A percentile compares a stretch with the other conserved stretches of the same genome.
These are phyloP conservation scores for Verticillium zaregamsianum DNA, from an alignment of 2,329 filamentous ascomycete genomes.

Conservation along the genomic window DNA sequence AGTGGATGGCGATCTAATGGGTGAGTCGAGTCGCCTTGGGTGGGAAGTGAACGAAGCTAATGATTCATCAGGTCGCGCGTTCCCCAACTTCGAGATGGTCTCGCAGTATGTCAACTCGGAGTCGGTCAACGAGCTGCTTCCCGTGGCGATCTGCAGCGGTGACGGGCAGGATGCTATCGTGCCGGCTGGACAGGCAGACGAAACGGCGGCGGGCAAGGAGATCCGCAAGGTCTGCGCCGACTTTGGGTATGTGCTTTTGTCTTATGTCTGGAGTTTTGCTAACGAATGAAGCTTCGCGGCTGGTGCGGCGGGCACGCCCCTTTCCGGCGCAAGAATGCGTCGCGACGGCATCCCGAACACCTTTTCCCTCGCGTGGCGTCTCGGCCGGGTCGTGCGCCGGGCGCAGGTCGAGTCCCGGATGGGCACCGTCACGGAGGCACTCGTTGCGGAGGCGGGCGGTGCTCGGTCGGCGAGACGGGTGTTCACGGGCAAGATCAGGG, in stretches of 20 bases:
- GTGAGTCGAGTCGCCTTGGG: slow-evolving; percentile 7
- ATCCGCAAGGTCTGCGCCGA: slow-evolving; percentile 20
- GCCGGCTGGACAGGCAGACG: slow-evolving; percentile 14
- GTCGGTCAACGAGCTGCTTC: slow-evolving; percentile 19
- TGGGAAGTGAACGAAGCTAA: neutral
- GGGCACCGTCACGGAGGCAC: slow-evolving; percentile 30
- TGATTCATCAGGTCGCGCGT: slow-evolving; percentile 16
- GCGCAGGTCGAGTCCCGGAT: slow-evolving; percentile 37
- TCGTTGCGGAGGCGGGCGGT: slow-evolving; percentile 34
- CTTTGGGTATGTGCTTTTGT: slow-evolving; percentile 16
- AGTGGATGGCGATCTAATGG: slow-evolving; percentile 35
- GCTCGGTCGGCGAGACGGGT: slow-evolving; percentile 15
- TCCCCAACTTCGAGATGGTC: slow-evolving; percentile 21
- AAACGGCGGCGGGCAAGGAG: slow-evolving; percentile 15
- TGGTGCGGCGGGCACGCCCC: slow-evolving; percentile 26
- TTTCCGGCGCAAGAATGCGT: slow-evolving; percentile 25
- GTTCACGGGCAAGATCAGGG: slow-evolving; percentile 22
- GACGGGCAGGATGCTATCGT: slow-evolving; percentile 17
- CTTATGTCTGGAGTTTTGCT: too few relatives aligned
- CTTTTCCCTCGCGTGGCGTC: slow-evolving; percentile 33
- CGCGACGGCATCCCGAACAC: slow-evolving; percentile 29
- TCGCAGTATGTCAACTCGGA: slow-evolving; percentile 24
- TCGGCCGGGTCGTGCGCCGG: slow-evolving; percentile 46
- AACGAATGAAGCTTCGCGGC: slow-evolving; percentile 26
- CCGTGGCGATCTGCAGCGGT: slow-evolving; percentile 17